Conservation (phyloP, 345 rosid genomes). For the Eucalyptus pauciflora region DNA sequence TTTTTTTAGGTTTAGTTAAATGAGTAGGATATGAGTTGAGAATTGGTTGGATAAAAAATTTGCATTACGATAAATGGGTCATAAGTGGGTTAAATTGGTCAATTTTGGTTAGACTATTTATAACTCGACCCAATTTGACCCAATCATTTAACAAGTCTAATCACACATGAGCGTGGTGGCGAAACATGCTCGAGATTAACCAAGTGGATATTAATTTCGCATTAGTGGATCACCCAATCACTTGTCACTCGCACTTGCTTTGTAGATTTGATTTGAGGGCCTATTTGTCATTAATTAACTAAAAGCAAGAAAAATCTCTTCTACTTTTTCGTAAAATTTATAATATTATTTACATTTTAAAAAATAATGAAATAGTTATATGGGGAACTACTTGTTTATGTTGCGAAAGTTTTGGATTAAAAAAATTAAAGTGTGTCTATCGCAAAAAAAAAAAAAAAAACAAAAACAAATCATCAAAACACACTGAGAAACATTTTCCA, state of each 20-base stretch:
- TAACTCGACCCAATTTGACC: fast-evolving
- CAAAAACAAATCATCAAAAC: not conserved
- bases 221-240: not conserved
- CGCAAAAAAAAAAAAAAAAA: not conserved
- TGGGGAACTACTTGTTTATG: not conserved
- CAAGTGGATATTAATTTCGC: not conserved
- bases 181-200: not conserved
- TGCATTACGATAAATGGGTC: too few relatives aligned
- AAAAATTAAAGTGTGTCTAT: not conserved
- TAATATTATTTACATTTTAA: not conserved
- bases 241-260: not conserved
- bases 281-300: not conserved
- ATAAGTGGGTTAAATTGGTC: fast-evolving
- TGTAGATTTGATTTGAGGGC: not conserved
- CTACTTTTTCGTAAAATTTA: not conserved
- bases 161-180: too few relatives aligned
- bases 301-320: not conserved
- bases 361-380: not conserved
- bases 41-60: too few relatives aligned
- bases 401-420: not conserved
- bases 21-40: not conserved
- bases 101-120: fast-evolving
- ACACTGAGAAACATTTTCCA: not conserved
- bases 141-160: not conserved
- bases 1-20: too few relatives aligned